Base-by-base conservation (phyloP, 345 rosid species). In the Gossypium turneri region DNA sequence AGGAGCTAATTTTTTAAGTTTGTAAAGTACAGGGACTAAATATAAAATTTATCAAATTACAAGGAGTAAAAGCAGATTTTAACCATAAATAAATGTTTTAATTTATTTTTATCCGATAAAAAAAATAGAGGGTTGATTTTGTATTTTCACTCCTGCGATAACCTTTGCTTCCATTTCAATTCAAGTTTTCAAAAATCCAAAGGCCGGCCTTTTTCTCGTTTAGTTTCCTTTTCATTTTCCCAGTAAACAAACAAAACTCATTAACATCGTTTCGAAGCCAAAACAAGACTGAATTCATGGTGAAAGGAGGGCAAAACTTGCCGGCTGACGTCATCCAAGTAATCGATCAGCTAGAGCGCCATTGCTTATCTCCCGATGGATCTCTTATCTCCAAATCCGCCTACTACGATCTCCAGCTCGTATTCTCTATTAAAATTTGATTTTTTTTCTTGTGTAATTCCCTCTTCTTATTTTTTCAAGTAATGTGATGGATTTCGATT, bases 341-440 rank as follows among this genome's bases (percentile, higher is more conserved):
- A 84, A 89, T 93, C 79, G 98, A 95, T 87, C 98, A 90, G 87
- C 85, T 95, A 72, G 98, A 95, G 82, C 97, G 99, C 61, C 99
- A 93, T 78, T 93, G 99, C 77, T 84, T 93, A 81, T 96, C 94
- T 63, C 89, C 99, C 47, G 99, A 91, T 79, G 99, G 93, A 81
- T 93, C 99, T 83, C 92, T 93, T 67, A 88, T 93, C 75, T 89
- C 98, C 84, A 95, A 91, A 89, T 88, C 99, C 59, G 82, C 92
- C 25, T 90, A 79, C 87, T 71, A 76, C 79, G 98, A 95, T 79
- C 97, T 95, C 67, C 99, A 93, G 76, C 92, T 85, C 47, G 99
- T 95, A 90, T 79, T 62, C 69, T 74, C 79, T 17, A 9, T 15
- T 9, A 16, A 25, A 7, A 8, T 50, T 47, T 22, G 13, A 9